These are phyloP conservation scores for Neospora caninum DNA, from an alignment of 169 alveolate species.

Conservation along the genomic window DNA sequence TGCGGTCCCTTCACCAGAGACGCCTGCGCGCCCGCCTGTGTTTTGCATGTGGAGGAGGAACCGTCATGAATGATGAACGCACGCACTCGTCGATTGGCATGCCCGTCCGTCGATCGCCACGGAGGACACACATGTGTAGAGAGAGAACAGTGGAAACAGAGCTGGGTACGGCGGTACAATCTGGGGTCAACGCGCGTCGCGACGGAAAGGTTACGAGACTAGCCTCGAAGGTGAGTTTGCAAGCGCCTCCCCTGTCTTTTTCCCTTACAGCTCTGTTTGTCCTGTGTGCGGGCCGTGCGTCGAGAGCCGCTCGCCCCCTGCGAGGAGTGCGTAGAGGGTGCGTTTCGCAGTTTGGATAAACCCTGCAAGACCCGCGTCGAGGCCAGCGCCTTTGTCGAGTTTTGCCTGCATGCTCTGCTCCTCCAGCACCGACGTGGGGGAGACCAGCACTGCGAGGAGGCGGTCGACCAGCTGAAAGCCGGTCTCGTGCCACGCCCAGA, in stretches of 20 bases:
- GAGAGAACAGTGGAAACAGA: no score
- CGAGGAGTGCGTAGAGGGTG: neutral
- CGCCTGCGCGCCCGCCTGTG: no score
- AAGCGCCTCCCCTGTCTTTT: neutral
- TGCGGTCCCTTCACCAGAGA: no score
- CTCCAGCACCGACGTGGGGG: conserved; percentile 29
- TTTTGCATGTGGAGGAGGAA: no score
- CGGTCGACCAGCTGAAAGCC: neutral
- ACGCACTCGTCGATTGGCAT: no score
- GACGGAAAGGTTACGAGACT: no score
- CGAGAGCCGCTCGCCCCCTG: neutral
- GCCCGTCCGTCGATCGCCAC: no score
- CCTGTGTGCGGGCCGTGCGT: neutral
- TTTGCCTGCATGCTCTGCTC: neutral
- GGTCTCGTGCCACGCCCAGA: neutral
- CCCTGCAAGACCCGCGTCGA: neutral
- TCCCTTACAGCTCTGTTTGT: neutral
- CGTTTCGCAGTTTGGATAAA: neutral
- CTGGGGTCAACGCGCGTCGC: no score
- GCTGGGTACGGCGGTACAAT: no score
- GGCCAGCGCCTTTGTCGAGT: neutral
- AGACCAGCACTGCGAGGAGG: neutral
- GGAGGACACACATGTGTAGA: no score
- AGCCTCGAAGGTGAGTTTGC: no score
- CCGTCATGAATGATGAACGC: no score